Base-by-base conservation (phyloP, 2,329 filamentous ascomycete genomes). In the Macrophomina pseudophaseolina region DNA sequence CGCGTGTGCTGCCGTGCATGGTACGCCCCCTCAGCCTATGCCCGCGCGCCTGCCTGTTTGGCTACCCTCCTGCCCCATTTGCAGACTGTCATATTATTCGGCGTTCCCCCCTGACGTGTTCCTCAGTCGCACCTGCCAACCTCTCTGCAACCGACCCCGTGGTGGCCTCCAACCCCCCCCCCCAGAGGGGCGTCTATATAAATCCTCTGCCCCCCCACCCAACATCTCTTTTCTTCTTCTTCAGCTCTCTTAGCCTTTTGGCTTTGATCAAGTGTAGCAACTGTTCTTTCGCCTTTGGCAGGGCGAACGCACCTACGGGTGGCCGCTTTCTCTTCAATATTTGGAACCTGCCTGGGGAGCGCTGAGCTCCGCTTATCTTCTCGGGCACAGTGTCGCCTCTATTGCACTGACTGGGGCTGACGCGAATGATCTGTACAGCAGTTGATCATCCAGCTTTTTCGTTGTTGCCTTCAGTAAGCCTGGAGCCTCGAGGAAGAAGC, bases 321-420 rank as follows among this genome's bases (percentile, higher is more conserved):
- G 1, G 4, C 5, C 4, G 30, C 9, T 2, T 33, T 4, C 7
- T 7, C 5, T 5, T 14, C 28, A n/a, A 0, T 35, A 35, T 40
- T 38, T 54, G n/a, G 32, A 38, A 18, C 16, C n/a, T 14, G 33
- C 4, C 5, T 33, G n/a, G 5, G 52, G 32, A 23, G 6, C 52
- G 0, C 49, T 54, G 52, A 38, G 52, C 52, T 12, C 46, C 5
- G 52, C 52, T 38, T 12, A 38, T 38, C 9, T 18, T 12, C 1
- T 18, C 5, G 2, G 7, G 16, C 52, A 54, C 52, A 40, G 52
- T 54, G 52, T 54, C 52, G 12, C 52, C 12, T 8, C 32, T 54
- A 54, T 54, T 54, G 52, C 52, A 54, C 52, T 54, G n/a, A 16
- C 32, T 54, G 32, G 32, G 52, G 52, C 12, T 38, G 52, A 54